Conservation (phyloP, 2,329 filamentous ascomycete species). For the Apiospora saccharicola region DNA sequence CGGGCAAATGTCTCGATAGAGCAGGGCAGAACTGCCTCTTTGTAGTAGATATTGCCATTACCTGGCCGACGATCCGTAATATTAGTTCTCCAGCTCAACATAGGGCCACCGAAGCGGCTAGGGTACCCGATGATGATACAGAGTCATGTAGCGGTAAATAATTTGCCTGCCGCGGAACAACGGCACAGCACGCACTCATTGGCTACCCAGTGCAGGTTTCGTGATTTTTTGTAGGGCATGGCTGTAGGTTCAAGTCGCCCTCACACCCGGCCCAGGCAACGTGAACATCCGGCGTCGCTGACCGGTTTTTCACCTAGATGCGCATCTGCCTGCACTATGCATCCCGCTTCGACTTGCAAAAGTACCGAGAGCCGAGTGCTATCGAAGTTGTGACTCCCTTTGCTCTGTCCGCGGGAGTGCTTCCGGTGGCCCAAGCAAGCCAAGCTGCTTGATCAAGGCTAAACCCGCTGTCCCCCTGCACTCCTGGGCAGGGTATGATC, state of each 20-base stretch:
- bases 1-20: not conserved
- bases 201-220: not conserved
- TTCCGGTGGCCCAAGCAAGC: not conserved
- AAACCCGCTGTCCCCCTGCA: not conserved
- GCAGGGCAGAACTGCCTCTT: not conserved
- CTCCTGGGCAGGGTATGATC: not conserved
- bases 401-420: slow-evolving; percentile 2
- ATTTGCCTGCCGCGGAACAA: not conserved
- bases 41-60: not conserved
- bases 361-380: not conserved
- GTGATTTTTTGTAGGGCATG: not conserved
- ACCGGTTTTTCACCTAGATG: not conserved
- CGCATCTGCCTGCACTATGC: not conserved
- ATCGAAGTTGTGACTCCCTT: not conserved
- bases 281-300: not conserved
- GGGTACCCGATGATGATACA: not conserved
- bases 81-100: not conserved
- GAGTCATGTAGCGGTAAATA: slow-evolving; percentile 2
- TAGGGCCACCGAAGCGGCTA: slow-evolving; percentile 7
- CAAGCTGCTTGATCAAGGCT: not conserved
- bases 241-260: not conserved
- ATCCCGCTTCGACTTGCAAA: slow-evolving; percentile 1
- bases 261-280: not conserved
- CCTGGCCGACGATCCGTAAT: not conserved
- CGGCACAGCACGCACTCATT: not conserved